Evolutionary conservation across 306 rosid genomes (phyloP), one percentile per base, ranked within the genome.

Genomic region (Benincasa hispida): DNA sequence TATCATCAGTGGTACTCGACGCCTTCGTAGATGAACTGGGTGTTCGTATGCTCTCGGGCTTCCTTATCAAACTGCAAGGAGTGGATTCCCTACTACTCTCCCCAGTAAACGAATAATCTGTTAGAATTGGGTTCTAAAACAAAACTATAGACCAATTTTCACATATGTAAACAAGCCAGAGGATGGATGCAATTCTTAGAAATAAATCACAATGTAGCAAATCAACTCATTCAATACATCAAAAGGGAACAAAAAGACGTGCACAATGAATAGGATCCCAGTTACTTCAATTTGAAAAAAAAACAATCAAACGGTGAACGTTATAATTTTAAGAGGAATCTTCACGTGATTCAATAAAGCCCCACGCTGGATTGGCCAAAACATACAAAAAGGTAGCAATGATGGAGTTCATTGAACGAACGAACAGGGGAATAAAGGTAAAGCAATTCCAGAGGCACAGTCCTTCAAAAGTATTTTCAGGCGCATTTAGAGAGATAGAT

Each of bases 1-100:
- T 77, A 50, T 82, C 79, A 45, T 85, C 88, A 21, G 91, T 62
- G 53, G 92, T 80, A 81, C 78, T 73, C 75, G 95, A 82, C 18
- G 88, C 91, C 87, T 87, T 92, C 11, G 95, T 92, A 54, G 91
- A 86, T 41, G 99, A 94, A 72, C 99, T 87, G 1, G 99, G 99
- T 41, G 96, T 84, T 76, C 86, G 65, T 77, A 90, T 58, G 76
- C 68, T 72, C 57, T 91, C 89, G 0, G 96, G 85, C 61, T 89
- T 88, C 87, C 89, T 86, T 81, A 90, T 92, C 89, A 94, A 83
- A 88, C 90, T 92, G 83, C 89, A 88, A 55, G 96, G 99, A 21
- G 99, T 94, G n/a, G 97, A 86, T 84, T 94, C 99, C 81, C 99
- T 84, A 34, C 96, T 87, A 87, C 83, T 85, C 81, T 85, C 81